Evolutionary conservation across 192 early-diverging fungal species (phyloP), one percentile per base, ranked within the genome.

Genomic region (Rhizophagus clarus): DNA sequence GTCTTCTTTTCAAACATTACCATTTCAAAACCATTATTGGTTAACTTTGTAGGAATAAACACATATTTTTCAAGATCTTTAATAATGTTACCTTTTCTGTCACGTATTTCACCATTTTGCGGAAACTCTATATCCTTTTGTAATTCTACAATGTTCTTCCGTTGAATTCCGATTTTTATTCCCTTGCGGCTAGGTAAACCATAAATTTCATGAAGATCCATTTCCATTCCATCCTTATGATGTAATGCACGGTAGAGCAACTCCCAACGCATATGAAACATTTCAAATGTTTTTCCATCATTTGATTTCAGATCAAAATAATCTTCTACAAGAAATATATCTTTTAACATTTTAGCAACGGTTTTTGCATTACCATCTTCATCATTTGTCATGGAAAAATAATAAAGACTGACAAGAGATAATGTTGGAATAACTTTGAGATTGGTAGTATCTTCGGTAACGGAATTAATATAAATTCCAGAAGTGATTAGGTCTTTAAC

Each of bases 381-480:
- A 0, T 26, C 1, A 34, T 42, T 70, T 70, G 31, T 31, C 26
- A 70, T n/a, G n/a, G 17, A 40, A 40, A 70, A 70, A 70, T 70
- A 70, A 20, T 70, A 32, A 4, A 69, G 67, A 8, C 32, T 37
- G 34, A 69, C 67, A 37, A 32, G 67, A 22, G 34, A 22, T 69
- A 69, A 69, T 20, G 20, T 70, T 32, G 68, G 68, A 11, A 40
- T 70, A 37, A 70, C 20, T n/a, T n/a, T n/a, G n/a, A n/a, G n/a
- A n/a, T 9, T 20, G 14, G 17, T 22, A 40, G 1, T 22, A 37
- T 70, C 34, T 28, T 70, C 20, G 42, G 68, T 70, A 70, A 42
- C 32, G 22, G 68, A 70, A 70, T 70, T 70, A 70, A 70, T 70
- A 40, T 70, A 70, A 70, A 40, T 24, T 70, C 68, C 37, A 17